phyloP scores from a whole-genome alignment of 345 rosid genomes.

The Aegle marmelos region DNA sequence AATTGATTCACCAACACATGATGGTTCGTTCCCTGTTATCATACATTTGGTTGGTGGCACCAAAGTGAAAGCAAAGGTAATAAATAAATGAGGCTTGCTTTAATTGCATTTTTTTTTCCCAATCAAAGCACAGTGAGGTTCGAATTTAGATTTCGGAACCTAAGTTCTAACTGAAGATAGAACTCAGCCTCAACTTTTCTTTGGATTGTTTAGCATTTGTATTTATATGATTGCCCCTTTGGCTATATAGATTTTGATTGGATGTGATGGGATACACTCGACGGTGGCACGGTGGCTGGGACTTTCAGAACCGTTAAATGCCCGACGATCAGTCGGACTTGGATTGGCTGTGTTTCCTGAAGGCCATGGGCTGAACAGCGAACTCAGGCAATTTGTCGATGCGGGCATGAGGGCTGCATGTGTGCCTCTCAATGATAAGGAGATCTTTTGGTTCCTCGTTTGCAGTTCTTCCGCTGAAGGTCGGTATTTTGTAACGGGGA shows the following conservation, averaged over 20 bases:
- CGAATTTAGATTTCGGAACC: too few relatives aligned
- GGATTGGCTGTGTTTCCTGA: slow-evolving; percentile 32
- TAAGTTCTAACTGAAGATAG: too few relatives aligned
- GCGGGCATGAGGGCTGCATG: slow-evolving; percentile 29
- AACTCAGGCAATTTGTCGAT: slow-evolving; percentile 23
- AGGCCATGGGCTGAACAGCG: slow-evolving; percentile 29
- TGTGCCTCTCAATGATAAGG: slow-evolving; percentile 29
- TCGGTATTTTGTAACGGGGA: neutral
- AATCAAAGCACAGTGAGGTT: too few relatives aligned
- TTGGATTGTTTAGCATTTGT: neutral
- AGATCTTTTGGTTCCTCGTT: slow-evolving; percentile 26
- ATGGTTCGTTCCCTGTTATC: slow-evolving; percentile 5
- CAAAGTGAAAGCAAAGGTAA: slow-evolving; percentile 32
- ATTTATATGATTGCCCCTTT: neutral
- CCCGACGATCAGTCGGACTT: slow-evolving; percentile 31
- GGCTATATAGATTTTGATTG: slow-evolving; percentile 27
- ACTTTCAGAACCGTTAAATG: slow-evolving; percentile 20
- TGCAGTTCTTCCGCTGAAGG: slow-evolving; percentile 19
- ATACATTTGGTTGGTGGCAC: slow-evolving; percentile 33
- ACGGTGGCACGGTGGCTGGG: slow-evolving; percentile 35
- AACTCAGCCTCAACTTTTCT: too few relatives aligned
- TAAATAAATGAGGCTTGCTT: neutral
- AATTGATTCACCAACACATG: slow-evolving; percentile 17
- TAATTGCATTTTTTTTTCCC: neutral
- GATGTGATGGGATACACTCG: slow-evolving; percentile 43